These are phyloP conservation scores for Arthrinium puccinioides DNA, from an alignment of 2,329 filamentous ascomycete species.

Conservation along the genomic window DNA sequence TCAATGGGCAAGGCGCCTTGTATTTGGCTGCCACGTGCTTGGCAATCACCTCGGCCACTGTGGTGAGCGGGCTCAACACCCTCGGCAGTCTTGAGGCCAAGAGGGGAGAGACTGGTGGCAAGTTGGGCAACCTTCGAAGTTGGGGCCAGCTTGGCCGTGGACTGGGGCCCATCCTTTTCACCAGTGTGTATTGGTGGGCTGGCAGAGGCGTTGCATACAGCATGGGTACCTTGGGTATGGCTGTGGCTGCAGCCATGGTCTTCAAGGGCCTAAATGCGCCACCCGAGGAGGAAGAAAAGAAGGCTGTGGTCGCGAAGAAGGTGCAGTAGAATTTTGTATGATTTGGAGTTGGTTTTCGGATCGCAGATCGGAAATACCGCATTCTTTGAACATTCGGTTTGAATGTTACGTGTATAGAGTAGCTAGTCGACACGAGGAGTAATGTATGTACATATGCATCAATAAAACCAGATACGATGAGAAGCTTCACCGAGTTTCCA, in stretches of 20 bases:
- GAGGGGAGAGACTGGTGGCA: conserved; percentile 73
- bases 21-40: conserved; percentile 79
- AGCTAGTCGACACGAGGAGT: too few species aligned
- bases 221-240: conserved; percentile 73
- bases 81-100: conserved; percentile 84
- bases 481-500: too few species aligned
- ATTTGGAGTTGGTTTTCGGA: not conserved
- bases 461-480: too few species aligned
- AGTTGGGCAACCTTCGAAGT: conserved; percentile 74
- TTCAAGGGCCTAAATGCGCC: conserved; percentile 67
- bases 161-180: conserved; percentile 82
- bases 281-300: conserved; percentile 4
- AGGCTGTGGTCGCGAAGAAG: conserved; percentile 1
- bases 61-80: conserved; percentile 89
- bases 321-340: not conserved
- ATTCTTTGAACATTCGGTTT: too few species aligned
- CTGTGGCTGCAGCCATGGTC: conserved; percentile 62
- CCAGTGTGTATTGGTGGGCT: conserved; percentile 97
- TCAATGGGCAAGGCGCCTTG: conserved; percentile 60
- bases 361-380: too few species aligned
- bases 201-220: conserved; percentile 80
- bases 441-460: too few species aligned
- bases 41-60: conserved; percentile 86
- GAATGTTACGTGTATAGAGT: too few species aligned
- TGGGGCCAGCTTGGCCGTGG: conserved; percentile 85